Evolutionary conservation across 768 basidiomycete genomes (phyloP).

Genomic region (Pluteus cervinus): DNA sequence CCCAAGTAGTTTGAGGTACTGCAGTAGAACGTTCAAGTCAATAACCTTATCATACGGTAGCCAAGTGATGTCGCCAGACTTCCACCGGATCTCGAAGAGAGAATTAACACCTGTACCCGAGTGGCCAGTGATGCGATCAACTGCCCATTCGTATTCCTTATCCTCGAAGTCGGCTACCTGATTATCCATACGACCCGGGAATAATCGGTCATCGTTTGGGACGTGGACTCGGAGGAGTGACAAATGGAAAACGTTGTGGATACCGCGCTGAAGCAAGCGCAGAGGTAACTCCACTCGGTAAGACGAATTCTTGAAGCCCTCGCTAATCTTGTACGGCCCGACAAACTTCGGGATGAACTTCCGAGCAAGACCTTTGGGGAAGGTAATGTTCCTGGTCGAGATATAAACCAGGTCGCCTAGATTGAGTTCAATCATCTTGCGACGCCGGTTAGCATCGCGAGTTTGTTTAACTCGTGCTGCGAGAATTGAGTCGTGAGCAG

Average conservation of each 20-base stretch:
- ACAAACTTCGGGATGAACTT: constrained; percentile 28
- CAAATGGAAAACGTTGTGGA: constrained; percentile 29
- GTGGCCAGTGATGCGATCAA: constrained; percentile 7
- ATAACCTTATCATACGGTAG: constrained; percentile 13
- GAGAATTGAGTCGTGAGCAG: constrained; percentile 28
- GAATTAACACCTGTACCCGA: constrained; percentile 5
- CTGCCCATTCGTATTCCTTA: constrained; percentile 11
- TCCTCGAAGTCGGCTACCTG: constrained; percentile 11
- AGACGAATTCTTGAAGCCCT: constrained; percentile 5
- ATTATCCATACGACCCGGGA: constrained; percentile 20
- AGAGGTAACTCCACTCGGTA: constrained; percentile 9
- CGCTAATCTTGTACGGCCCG: constrained; percentile 15
- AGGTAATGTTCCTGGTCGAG: constrained; percentile 17
- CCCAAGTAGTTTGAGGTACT: constrained; percentile 23
- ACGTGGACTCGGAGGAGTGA: constrained; percentile 21
- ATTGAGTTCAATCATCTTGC: constrained; percentile 10
- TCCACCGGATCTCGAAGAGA: constrained; percentile 10
- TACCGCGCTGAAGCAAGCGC: constrained; percentile 14
- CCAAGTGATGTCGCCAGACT: constrained; percentile 16
- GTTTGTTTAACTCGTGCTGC: constrained; percentile 23
- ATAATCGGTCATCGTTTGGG: constrained; percentile 25
- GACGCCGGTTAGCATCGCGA: constrained; percentile 17
- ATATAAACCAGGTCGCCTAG: constrained; percentile 15
- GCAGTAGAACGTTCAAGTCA: constrained; percentile 12
- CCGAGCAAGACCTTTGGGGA: constrained; percentile 15